phyloP scores from a whole-genome alignment of 177 flowering plant genomes.

The Tripterygium wilfordii region DNA sequence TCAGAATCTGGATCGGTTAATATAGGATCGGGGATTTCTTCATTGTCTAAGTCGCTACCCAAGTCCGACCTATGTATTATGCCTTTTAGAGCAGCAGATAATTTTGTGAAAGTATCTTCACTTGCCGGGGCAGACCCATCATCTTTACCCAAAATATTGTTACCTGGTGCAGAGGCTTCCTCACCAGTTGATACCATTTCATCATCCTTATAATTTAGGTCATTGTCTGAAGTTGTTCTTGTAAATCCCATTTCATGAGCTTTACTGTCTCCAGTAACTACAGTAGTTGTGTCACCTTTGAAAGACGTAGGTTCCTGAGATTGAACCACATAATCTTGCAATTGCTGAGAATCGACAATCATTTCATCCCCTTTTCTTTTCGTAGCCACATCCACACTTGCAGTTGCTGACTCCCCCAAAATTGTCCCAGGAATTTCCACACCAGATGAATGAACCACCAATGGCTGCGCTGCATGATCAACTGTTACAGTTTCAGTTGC shows the following conservation, averaged over 20 bases:
- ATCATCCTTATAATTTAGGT: background rate
- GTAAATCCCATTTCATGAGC: background rate
- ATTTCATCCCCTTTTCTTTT: conserved; percentile 19
- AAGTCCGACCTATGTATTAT: conserved; percentile 7
- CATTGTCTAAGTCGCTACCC: conserved; percentile 37
- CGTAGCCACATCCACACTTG: background rate
- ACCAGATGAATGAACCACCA: conserved; percentile 8
- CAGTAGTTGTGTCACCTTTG: conserved; percentile 5
- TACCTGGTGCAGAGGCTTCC: conserved; percentile 6
- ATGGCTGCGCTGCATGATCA: conserved; percentile 10
- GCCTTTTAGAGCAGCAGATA: conserved; percentile 5
- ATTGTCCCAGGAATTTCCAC: conserved; percentile 2
- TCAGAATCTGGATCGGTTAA: no score
- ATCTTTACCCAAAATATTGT: no score
- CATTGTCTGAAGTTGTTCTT: background rate
- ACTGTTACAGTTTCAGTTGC: conserved; percentile 10
- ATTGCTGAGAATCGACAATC: conserved; percentile 20
- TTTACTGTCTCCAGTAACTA: background rate
- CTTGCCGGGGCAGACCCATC: background rate
- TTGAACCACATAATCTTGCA: conserved; percentile 8
- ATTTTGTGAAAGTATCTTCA: conserved; percentile 1
- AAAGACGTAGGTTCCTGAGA: conserved; percentile 8
- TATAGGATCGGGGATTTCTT: no score
- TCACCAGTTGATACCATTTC: conserved; percentile 6
- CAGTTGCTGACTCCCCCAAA: conserved; percentile 2